These are phyloP conservation scores for Chlamydomonas incerta DNA, from an alignment of 139 green algal genomes.

Conservation along the genomic window DNA sequence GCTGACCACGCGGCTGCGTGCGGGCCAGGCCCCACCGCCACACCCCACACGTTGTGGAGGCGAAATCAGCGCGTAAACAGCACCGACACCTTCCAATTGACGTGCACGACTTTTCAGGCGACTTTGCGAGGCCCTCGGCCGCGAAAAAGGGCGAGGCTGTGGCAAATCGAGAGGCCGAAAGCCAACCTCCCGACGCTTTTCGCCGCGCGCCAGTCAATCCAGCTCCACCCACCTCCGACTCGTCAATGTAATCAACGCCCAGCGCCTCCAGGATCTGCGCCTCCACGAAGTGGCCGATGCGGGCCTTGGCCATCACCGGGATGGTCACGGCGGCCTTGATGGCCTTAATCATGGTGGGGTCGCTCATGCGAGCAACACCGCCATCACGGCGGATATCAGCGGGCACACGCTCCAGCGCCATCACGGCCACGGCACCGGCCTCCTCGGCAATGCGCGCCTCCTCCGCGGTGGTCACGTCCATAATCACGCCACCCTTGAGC, in stretches of 20 bases:
- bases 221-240: constrained; percentile 86
- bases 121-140: no score
- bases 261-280: constrained; percentile 98
- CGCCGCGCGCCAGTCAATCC: not conserved
- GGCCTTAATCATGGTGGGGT: constrained; percentile 95
- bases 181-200: no score
- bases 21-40: no score
- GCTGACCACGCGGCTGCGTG: no score
- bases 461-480: constrained; percentile 98
- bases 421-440: constrained; percentile 97
- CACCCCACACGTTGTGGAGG: no score
- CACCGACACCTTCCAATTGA: no score
- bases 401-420: constrained; percentile 98
- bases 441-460: constrained; percentile 99
- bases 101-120: no score
- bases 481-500: constrained; percentile 99
- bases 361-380: constrained; percentile 97
- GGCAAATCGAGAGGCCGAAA: no score
- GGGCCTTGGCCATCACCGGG: constrained; percentile 99
- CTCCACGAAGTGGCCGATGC: constrained; percentile 99
- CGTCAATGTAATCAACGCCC: constrained; percentile 98
- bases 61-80: no score
- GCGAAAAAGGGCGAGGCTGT: no score
- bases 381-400: constrained; percentile 97
- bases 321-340: constrained; percentile 98